Base-by-base conservation (phyloP, 352 stramenopile genomes). In the Pythium angustatum region DNA sequence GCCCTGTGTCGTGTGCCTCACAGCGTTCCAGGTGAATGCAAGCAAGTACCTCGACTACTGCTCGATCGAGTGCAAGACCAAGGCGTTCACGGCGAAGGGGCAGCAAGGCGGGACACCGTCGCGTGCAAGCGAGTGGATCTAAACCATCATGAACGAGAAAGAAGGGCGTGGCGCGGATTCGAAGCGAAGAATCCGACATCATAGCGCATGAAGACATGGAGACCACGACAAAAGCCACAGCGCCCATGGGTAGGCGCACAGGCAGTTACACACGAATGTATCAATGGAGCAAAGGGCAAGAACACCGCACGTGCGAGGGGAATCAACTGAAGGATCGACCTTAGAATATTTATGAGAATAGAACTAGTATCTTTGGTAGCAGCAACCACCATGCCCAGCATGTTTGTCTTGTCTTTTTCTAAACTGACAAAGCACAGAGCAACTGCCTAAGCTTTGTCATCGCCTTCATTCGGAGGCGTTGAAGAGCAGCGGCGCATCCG, bases 11-110 rank as follows among this genome's bases (percentile, higher is more conserved):
- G 24, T 58, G 26, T 73, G 66, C 51, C 5, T 34, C 28, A 62
- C 19, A 22, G 19, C 15, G 38, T 73, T 73, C 60, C 40, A 64
- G 34, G 43, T 15, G 31, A 59, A 22, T 36, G 58, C 45, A 21
- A 73, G 66, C 66, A 73, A 69, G 49, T 73, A 69, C 59, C 60
- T 66, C 48, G 66, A 73, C 56, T 73, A 63, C 33, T 73, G 66
- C 66, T 73, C 66, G 10, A 28, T 11, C 36, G 60, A 73, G 15
- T 73, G 66, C 59, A 73, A 73, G 66, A 60, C 60, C 12, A 60
- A 66, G 55, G 56, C 66, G 49, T 62, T 53, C 9, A n/a, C 24
- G 22, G 48, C 62, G 2, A 61, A 53, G 17, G 58, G 57, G 28
- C 47, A 9, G 11, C 5, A 56, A 19, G 17, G 34, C n/a, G 57